Evolutionary conservation across 163 green algal genomes (phyloP).

Genomic region (Volvox carteri): DNA sequence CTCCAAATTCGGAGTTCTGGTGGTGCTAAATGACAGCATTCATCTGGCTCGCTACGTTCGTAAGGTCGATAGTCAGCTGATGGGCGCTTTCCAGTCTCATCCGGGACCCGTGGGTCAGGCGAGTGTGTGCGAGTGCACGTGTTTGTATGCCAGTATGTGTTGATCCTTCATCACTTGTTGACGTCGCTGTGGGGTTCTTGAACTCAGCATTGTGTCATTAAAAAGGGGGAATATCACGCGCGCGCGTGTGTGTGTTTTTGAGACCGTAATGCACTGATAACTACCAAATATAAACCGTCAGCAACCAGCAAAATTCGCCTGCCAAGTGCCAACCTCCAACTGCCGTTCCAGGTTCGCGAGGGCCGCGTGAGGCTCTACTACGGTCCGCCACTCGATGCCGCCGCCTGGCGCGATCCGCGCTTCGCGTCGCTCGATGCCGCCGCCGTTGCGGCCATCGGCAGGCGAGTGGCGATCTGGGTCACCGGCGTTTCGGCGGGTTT

Average conservation of each 20-base stretch:
- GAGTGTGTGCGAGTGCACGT: too few species aligned
- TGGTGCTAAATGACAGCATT: constrained; percentile 56
- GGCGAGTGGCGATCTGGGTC: constrained; percentile 54
- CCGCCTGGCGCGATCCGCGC: not conserved
- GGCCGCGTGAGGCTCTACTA: constrained; percentile 55
- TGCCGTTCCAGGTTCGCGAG: constrained; percentile 47
- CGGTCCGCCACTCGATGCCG: not conserved
- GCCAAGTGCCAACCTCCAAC: not conserved
- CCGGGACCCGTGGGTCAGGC: constrained; percentile 52
- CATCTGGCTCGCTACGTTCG: constrained; percentile 50
- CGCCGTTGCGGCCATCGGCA: not conserved
- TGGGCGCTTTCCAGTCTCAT: constrained; percentile 59
- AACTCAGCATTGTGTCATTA: too few species aligned
- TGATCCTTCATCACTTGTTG: too few species aligned
- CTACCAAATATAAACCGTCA: too few species aligned
- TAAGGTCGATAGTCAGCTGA: constrained; percentile 65
- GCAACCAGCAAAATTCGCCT: too few species aligned
- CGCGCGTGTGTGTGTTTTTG: too few species aligned
- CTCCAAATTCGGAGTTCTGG: constrained; percentile 13
- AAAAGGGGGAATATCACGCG: too few species aligned
- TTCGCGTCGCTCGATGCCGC: not conserved
- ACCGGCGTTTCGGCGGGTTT: not conserved
- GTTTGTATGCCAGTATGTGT: too few species aligned
- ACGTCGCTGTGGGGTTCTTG: too few species aligned
- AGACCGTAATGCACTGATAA: too few species aligned